Evolutionary conservation across 2,329 filamentous ascomycete genomes (phyloP), one percentile per base, ranked within the genome.

Genomic region (Clonostachys rosea): DNA sequence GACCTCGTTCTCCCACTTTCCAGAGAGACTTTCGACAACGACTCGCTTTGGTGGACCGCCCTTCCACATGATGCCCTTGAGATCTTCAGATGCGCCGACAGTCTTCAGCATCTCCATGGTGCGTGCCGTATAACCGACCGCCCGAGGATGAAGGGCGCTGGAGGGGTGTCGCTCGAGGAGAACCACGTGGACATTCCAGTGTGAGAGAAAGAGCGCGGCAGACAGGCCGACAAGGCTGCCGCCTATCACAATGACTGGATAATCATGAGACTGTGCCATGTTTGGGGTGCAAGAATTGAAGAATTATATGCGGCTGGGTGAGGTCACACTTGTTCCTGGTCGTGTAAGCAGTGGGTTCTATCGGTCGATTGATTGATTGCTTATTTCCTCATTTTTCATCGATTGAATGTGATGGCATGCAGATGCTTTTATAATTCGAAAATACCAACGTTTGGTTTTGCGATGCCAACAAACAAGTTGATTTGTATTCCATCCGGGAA

Each of bases 191-290:
- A 70, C 55, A 24, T 56, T 44, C 9, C 62, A 54, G 2, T 56
- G 53, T 12, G 62, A 53, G 42, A 71, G 60, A 47, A 63, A 65
- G 30, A 71, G 56, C 3, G 67, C 63, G 30, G 65, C 60, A 3
- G 61, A 63, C 11, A 71, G 60, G 18, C 68, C 69, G 20, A 69
- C 64, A 2, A 70, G 60, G 30, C 64, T 65, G 14, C 63, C 67
- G 14, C 69, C 68, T 3, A 72, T 55, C 24, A 71, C 60, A 10
- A 71, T 56, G 35, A 71, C 54, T n/a, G 50, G 50, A 2, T 52
- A 54, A 12, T 45, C n/a, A 10, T 37, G 12, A 14, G 16, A 5
- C 39, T 44, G 16, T 20, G 41, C 12, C 24, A 13, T 43, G 10
- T 1, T 13, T n/a, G 16, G 12, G n/a, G 10, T 40, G 5, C 11